Conservation (phyloP, 148 eudicot genomes). For the Vaccinium vitisidaea region DNA sequence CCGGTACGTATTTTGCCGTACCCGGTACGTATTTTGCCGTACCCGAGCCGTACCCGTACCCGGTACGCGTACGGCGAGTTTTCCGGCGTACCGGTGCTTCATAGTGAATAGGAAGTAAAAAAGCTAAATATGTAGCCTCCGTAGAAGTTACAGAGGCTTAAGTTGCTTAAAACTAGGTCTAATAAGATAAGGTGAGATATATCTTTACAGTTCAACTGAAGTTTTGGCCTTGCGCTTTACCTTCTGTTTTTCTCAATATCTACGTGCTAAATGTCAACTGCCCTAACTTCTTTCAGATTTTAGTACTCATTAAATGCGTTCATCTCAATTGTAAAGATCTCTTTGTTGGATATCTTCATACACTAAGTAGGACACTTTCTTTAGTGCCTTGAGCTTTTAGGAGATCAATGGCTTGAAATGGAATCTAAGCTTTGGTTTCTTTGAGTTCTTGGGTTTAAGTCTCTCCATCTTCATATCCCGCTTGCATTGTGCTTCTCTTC, state of each 20-base stretch:
- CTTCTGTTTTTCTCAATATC: background rate
- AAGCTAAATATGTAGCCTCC: background rate
- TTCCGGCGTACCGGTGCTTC: no score
- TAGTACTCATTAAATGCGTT: background rate
- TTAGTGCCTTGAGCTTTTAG: background rate
- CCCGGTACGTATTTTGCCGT: no score
- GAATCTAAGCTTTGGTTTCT: background rate
- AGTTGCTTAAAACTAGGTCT: background rate
- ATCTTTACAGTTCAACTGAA: background rate
- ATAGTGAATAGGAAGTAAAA: background rate
- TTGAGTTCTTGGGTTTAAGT: background rate
- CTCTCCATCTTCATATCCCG: background rate
- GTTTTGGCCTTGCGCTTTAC: background rate
- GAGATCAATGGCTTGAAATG: background rate
- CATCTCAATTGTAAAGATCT: background rate
- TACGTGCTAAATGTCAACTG: background rate
- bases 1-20: no score
- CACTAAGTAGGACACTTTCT: background rate
- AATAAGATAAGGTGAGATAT: background rate
- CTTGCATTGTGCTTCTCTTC: background rate
- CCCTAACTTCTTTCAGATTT: background rate
- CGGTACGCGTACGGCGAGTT: no score
- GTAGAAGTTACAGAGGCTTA: no score
- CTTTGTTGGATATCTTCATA: background rate
- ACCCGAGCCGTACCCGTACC: no score